phyloP scores from a whole-genome alignment of 148 eudicot species.

The Polygonum aviculare region DNA sequence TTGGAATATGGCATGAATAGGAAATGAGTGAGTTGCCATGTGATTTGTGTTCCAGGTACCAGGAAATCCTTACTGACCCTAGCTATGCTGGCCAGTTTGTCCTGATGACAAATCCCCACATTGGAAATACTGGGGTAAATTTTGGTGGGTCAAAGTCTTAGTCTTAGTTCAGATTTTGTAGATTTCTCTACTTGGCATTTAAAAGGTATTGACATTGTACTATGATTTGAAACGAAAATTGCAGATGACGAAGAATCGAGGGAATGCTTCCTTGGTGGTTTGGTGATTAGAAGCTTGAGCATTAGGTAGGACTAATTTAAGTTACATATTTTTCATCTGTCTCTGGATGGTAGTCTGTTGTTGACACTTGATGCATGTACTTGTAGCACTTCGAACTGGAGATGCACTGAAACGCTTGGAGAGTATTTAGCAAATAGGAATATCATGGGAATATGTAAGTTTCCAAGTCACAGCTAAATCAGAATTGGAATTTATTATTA shows the following conservation, averaged over 20 bases:
- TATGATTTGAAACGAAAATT: not conserved
- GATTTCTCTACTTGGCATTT: not conserved
- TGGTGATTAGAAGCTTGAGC: constrained; percentile 86
- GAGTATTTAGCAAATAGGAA: constrained; percentile 76
- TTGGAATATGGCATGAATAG: not conserved
- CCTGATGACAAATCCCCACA: constrained; percentile 93
- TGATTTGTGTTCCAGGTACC: constrained; percentile 49
- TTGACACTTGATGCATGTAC: not conserved
- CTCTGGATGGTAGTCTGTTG: not conserved
- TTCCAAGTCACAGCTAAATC: not conserved
- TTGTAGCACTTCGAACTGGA: constrained; percentile 85
- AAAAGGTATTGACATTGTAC: not conserved
- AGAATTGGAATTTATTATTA: not conserved
- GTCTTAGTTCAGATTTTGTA: not conserved
- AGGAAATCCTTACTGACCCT: constrained; percentile 95
- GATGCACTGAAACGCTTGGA: constrained; percentile 71
- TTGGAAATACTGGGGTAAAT: constrained; percentile 95
- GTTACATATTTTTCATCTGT: not conserved
- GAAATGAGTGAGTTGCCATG: not conserved
- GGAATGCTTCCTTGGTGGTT: constrained; percentile 84
- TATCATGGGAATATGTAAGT: constrained; percentile 97
- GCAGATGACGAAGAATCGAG: constrained; percentile 92
- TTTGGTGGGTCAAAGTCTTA: constrained; percentile 46
- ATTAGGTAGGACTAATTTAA: constrained; percentile 43
- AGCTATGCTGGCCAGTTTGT: constrained; percentile 99